A percentile compares a stretch with the other conserved stretches of the same genome.
Conservation (phyloP, 116 monocot species). For the Papilionanthe hybrid region DNA sequence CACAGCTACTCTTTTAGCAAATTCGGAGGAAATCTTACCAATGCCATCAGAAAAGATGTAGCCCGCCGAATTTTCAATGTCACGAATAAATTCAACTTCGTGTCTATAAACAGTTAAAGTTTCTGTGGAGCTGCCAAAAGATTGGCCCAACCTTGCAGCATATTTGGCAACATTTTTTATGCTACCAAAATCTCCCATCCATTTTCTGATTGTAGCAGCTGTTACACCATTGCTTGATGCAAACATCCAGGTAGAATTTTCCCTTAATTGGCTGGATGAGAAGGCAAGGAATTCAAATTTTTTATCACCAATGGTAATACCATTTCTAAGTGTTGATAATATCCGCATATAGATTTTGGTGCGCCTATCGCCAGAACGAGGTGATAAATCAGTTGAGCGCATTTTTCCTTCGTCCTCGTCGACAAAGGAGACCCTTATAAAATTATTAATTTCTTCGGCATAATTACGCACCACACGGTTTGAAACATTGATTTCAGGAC, state of each 20-base stretch:
- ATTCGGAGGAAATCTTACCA: slow-evolving; percentile 70
- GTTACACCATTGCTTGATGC: slow-evolving; percentile 48
- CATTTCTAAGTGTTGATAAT: slow-evolving; percentile 54
- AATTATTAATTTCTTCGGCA: slow-evolving; percentile 52
- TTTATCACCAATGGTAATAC: slow-evolving; percentile 68
- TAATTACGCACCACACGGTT: slow-evolving; percentile 76
- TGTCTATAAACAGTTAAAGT: slow-evolving; percentile 46
- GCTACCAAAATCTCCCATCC: slow-evolving; percentile 73
- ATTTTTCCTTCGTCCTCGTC: slow-evolving; percentile 78
- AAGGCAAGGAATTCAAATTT: slow-evolving; percentile 95
- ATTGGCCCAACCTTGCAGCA: slow-evolving; percentile 90
- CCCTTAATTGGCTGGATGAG: slow-evolving; percentile 82
- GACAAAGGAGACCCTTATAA: slow-evolving; percentile 82
- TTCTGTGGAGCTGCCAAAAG: slow-evolving; percentile 78
- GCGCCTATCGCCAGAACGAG: slow-evolving; percentile 31
- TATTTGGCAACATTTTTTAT: slow-evolving; percentile 92
- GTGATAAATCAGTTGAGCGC: slow-evolving; percentile 52
- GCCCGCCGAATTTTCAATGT: slow-evolving; percentile 35
- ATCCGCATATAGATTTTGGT: slow-evolving; percentile 66
- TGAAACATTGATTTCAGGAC: slow-evolving; percentile 85
- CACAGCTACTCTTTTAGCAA: slow-evolving; percentile 64
- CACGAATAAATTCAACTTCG: slow-evolving; percentile 60
- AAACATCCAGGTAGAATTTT: slow-evolving; percentile 94
- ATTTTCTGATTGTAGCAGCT: slow-evolving; percentile 51
- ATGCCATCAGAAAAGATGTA: slow-evolving; percentile 90